Evolutionary conservation across 2,329 filamentous ascomycete genomes (phyloP).

Genomic region (Thielaviopsis populi): DNA sequence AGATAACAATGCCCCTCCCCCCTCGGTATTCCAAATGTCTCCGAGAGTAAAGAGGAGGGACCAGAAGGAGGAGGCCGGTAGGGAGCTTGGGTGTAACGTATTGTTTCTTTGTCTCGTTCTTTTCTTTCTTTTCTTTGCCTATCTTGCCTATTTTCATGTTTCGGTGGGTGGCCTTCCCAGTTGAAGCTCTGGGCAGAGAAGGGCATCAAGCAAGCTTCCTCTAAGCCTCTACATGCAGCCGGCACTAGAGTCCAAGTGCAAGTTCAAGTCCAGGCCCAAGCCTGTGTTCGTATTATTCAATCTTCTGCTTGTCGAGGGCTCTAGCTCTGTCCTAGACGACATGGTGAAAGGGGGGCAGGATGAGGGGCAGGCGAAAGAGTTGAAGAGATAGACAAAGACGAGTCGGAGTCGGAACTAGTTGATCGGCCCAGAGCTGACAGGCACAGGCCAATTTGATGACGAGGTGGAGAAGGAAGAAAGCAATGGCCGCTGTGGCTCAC

Average conservation of each 20-base stretch:
- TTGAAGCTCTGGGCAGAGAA: background rate
- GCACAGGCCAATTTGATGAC: background rate
- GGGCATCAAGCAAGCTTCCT: background rate
- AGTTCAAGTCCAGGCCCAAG: background rate
- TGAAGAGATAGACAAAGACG: background rate
- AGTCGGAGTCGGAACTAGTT: background rate
- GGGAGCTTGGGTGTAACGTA: background rate
- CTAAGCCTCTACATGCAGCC: background rate
- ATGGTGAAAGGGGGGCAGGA: background rate
- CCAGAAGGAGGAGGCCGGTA: background rate
- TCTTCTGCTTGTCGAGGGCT: background rate
- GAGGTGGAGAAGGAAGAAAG: background rate
- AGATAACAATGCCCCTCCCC: background rate
- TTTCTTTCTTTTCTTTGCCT: background rate
- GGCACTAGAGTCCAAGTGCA: background rate
- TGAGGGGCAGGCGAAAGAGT: background rate
- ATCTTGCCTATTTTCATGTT: background rate
- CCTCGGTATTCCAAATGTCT: background rate
- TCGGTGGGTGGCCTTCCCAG: background rate
- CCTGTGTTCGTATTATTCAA: background rate
- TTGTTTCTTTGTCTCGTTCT: background rate
- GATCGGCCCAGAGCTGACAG: background rate
- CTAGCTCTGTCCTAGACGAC: background rate
- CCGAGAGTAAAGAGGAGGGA: slow-evolving; percentile 1
- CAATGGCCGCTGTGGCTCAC: background rate